These are phyloP conservation scores for Lunasporangiospora selenospora DNA, from an alignment of 192 early-diverging fungal genomes.

Conservation along the genomic window DNA sequence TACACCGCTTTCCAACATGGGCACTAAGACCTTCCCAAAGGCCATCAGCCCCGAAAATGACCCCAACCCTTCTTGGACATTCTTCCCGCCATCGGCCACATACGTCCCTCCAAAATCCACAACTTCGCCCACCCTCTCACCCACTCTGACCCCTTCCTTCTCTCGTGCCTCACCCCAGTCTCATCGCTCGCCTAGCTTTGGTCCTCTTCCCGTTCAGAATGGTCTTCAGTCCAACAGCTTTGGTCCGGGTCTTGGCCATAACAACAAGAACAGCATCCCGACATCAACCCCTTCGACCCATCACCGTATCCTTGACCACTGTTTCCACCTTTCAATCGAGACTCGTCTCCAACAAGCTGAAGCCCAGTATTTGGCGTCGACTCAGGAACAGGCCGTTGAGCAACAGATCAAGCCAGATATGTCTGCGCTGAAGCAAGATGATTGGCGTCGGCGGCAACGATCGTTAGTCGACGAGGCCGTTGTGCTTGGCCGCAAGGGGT, in stretches of 20 bases:
- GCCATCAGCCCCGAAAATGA: slow-evolving; percentile 25
- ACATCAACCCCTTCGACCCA: slow-evolving; percentile 52
- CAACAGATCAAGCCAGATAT: slow-evolving; percentile 42
- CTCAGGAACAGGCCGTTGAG: slow-evolving; percentile 39
- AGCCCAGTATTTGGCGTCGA: slow-evolving; percentile 37
- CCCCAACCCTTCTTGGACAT: slow-evolving; percentile 38
- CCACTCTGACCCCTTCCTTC: too few species aligned
- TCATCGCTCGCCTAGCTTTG: neutral
- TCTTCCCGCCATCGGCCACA: slow-evolving; percentile 41
- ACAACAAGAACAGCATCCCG: slow-evolving; percentile 23
- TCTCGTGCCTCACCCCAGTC: too few species aligned
- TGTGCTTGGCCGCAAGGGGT: slow-evolving; percentile 53
- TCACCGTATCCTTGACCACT: slow-evolving; percentile 61
- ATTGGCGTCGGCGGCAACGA: slow-evolving; percentile 37
- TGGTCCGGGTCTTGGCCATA: neutral
- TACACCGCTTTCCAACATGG: too few species aligned
- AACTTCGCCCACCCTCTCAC: slow-evolving; percentile 8
- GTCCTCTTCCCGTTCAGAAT: neutral
- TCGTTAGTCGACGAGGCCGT: slow-evolving; percentile 45
- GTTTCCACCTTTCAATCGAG: slow-evolving; percentile 60
- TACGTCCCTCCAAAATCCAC: slow-evolving; percentile 18
- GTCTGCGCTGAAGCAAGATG: slow-evolving; percentile 33
- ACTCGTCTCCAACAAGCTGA: slow-evolving; percentile 60
- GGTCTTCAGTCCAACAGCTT: too few species aligned
- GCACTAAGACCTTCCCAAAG: too few species aligned